Evolutionary conservation across 2,329 filamentous ascomycete species (phyloP).

Genomic region (Monosporascus cannonballus): DNA sequence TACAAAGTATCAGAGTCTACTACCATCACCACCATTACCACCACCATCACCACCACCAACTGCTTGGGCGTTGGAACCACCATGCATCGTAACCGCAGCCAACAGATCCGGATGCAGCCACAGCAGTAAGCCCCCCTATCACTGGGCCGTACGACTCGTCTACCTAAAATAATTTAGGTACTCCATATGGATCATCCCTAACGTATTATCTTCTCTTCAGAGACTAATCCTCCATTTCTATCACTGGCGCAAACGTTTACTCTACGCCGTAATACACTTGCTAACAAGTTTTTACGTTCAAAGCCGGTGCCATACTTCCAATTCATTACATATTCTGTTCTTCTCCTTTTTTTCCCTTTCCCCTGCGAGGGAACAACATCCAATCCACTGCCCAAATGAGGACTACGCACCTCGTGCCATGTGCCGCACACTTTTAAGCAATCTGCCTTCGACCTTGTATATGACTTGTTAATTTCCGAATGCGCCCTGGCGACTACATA

Average conservation of each 20-base stretch:
- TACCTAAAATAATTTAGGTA: too few species aligned
- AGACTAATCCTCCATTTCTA: too few species aligned
- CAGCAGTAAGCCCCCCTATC: too few species aligned
- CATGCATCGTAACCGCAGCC: not conserved
- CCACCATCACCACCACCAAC: not conserved
- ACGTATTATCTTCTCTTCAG: too few species aligned
- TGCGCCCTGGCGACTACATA: too few species aligned
- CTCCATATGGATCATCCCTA: too few species aligned
- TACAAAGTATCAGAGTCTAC: too few species aligned
- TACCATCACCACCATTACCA: too few species aligned
- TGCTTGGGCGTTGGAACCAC: not conserved
- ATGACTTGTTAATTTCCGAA: not conserved
- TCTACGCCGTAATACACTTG: not conserved
- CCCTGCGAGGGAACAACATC: not conserved
- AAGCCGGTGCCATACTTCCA: not conserved
- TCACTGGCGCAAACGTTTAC: too few species aligned
- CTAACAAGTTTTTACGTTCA: not conserved
- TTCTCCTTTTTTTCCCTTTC: constrained; percentile 3
- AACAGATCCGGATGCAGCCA: not conserved
- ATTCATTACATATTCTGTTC: not conserved
- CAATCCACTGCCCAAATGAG: constrained; percentile 4
- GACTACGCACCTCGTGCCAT: constrained; percentile 8
- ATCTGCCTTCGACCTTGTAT: constrained; percentile 6
- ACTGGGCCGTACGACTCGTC: too few species aligned
- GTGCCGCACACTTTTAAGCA: constrained; percentile 8